Conservation (phyloP, 1,284 basidiomycete species). For the Boletus sp. region DNA sequence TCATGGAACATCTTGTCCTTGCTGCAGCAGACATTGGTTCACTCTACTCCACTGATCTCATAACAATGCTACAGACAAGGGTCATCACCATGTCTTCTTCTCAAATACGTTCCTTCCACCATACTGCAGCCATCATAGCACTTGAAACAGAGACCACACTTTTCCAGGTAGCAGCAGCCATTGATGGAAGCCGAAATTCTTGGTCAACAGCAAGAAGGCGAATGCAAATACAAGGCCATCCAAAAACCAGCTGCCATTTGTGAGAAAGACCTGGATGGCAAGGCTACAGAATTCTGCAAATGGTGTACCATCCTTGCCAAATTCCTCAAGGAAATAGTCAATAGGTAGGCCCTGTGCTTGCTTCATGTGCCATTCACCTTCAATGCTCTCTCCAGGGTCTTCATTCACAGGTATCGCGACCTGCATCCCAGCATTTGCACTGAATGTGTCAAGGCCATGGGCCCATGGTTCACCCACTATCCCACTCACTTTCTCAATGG, state of each 20-base stretch:
- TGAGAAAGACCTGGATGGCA: constrained; percentile 81
- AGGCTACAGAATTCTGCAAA: constrained; percentile 74
- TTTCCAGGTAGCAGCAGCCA: constrained; percentile 79
- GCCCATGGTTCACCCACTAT: constrained; percentile 88
- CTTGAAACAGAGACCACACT: constrained; percentile 88
- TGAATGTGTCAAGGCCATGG: constrained; percentile 91
- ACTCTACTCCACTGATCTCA: constrained; percentile 72
- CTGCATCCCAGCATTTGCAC: constrained; percentile 89
- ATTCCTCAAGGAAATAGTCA: constrained; percentile 87
- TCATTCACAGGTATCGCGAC: constrained; percentile 96
- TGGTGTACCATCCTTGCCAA: constrained; percentile 78
- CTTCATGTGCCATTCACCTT: not conserved
- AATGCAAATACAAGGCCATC: constrained; percentile 78
- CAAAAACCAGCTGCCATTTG: constrained; percentile 50
- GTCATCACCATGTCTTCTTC: constrained; percentile 94
- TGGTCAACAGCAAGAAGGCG: constrained; percentile 85
- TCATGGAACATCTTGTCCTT: constrained; percentile 79
- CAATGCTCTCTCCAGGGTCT: constrained; percentile 63
- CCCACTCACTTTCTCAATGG: constrained; percentile 88
- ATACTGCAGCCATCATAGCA: constrained; percentile 92
- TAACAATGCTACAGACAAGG: constrained; percentile 88
- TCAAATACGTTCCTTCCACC: constrained; percentile 92
- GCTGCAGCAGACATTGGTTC: constrained; percentile 76
- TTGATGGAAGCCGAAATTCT: constrained; percentile 85
- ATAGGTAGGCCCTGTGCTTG: constrained; percentile 61